These are phyloP conservation scores for Coffea canephora DNA, from an alignment of 257 asterid species.

Conservation along the genomic window DNA sequence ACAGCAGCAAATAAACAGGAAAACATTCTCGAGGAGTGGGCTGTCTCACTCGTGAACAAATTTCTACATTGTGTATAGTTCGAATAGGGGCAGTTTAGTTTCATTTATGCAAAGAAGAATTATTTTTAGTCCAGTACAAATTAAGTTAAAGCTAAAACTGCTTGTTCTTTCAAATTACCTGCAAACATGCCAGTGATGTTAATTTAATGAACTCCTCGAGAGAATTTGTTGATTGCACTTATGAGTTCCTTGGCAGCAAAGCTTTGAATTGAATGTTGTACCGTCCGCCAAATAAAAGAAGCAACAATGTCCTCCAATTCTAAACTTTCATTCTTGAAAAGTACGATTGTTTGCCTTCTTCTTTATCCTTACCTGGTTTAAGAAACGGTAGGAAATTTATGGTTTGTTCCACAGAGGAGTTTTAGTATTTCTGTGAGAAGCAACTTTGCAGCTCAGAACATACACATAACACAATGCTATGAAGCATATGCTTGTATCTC, in stretches of 20 bases:
- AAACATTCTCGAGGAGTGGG: too few species aligned
- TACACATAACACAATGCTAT: too few species aligned
- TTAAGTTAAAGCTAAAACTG: neutral
- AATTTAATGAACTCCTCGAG: neutral
- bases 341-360: neutral
- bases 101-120: neutral
- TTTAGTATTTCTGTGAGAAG: too few species aligned
- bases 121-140: neutral
- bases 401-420: neutral
- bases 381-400: neutral
- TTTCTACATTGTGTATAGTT: slow-evolving; percentile 5
- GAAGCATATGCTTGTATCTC: too few species aligned
- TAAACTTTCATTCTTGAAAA: neutral
- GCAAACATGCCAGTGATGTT: too few species aligned
- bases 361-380: neutral
- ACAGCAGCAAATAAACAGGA: too few species aligned
- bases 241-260: neutral
- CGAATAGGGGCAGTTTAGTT: neutral
- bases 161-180: neutral
- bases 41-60: too few species aligned
- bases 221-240: neutral
- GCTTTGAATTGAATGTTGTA: neutral
- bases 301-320: neutral
- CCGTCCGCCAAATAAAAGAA: neutral
- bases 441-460: neutral